phyloP scores from a whole-genome alignment of 306 rosid genomes.

The Urtica urens region DNA sequence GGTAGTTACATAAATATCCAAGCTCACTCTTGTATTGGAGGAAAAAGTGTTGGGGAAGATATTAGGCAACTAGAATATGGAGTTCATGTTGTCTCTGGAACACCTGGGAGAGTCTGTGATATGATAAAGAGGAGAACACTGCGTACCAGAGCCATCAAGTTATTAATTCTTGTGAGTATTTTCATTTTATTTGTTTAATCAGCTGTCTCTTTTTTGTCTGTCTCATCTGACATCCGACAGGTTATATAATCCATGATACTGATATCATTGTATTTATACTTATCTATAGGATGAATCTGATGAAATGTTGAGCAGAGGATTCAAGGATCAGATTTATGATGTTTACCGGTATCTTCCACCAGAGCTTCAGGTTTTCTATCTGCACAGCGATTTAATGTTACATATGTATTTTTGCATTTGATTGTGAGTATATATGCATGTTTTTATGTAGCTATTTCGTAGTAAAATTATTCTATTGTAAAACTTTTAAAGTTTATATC shows the following conservation, averaged over 20 bases:
- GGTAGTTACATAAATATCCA: conserved; percentile 85
- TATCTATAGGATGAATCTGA: conserved; percentile 83
- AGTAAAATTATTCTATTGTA: too few species aligned
- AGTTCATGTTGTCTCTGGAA: conserved; percentile 96
- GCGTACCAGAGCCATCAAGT: conserved; percentile 82
- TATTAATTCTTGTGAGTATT: conserved; percentile 63
- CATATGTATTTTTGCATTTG: not conserved
- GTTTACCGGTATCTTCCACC: conserved; percentile 98
- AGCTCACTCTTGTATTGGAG: conserved; percentile 90
- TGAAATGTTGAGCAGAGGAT: conserved; percentile 99
- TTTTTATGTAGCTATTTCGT: too few species aligned
- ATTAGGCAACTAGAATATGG: conserved; percentile 90
- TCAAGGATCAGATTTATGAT: conserved; percentile 96
- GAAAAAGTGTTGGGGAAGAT: conserved; percentile 94
- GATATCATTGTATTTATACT: not conserved
- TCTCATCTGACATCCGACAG: not conserved
- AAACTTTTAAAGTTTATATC: too few species aligned
- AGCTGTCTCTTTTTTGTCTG: not conserved
- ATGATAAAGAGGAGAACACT: conserved; percentile 96
- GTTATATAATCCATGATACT: not conserved
- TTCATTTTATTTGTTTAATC: not conserved
- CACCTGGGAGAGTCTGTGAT: conserved; percentile 97
- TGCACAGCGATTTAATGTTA: conserved; percentile 3
- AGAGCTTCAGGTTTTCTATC: conserved; percentile 76
- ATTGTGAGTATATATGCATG: not conserved